phyloP scores from a whole-genome alignment of 768 basidiomycete genomes.

The Gloeopeniophorella convolvens region DNA sequence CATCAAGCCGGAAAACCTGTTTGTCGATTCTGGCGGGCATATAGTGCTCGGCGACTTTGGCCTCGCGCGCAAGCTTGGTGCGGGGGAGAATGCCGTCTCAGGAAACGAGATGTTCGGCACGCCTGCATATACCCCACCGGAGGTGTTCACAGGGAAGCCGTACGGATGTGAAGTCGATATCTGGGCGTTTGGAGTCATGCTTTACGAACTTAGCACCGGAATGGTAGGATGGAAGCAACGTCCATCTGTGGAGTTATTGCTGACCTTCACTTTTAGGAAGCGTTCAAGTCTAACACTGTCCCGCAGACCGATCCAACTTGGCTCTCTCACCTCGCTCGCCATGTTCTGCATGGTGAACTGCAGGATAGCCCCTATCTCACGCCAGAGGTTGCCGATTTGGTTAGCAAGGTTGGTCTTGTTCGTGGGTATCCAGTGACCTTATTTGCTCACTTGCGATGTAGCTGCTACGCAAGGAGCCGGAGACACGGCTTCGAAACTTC shows the following conservation, averaged over 20 bases:
- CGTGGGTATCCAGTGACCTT: not conserved
- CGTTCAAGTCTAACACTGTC: conserved; percentile 11
- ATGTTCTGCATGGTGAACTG: conserved; percentile 3
- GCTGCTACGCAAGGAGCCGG: conserved; percentile 8
- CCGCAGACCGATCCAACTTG: conserved; percentile 5
- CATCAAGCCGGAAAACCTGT: conserved; percentile 16
- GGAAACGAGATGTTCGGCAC: conserved; percentile 14
- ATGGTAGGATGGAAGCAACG: too few relatives aligned
- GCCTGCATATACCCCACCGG: conserved; percentile 15
- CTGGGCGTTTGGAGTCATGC: conserved; percentile 18
- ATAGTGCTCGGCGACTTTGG: conserved; percentile 17
- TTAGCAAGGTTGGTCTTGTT: not conserved
- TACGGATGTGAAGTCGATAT: conserved; percentile 16
- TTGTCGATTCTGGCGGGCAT: conserved; percentile 15
- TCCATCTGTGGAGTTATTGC: not conserved
- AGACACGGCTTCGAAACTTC: conserved; percentile 5
- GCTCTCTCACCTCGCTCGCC: conserved; percentile 10
- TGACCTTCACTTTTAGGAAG: conserved; percentile 6
- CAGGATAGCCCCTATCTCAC: conserved; percentile 9
- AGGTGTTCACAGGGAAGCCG: conserved; percentile 7
- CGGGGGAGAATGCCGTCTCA: not conserved
- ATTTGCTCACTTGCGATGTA: not conserved
- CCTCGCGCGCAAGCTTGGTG: conserved; percentile 6
- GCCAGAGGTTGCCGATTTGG: not conserved
- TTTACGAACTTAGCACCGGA: conserved; percentile 15